Conservation (phyloP, 139 green algal species). For the Tetradesmus lagerheimii region DNA sequence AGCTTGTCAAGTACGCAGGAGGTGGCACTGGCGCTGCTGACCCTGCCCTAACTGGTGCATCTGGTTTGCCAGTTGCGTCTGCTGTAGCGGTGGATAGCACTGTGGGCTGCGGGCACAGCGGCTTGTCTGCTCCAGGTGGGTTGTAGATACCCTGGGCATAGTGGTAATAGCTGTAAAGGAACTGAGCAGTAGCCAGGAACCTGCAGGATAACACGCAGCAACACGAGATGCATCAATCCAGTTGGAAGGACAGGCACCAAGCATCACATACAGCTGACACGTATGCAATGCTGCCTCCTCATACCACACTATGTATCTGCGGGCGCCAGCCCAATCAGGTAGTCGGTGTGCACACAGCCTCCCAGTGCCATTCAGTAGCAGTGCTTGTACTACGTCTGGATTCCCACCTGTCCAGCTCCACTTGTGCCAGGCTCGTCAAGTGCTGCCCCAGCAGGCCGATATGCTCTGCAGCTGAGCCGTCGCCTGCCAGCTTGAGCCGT, state of each 20-base stretch:
- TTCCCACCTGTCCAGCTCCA: slow-evolving; percentile 51
- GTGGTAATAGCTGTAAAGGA: slow-evolving; percentile 28
- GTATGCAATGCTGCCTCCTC: no score
- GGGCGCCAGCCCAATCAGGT: no score
- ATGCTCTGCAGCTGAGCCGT: slow-evolving; percentile 39
- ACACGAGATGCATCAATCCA: not conserved
- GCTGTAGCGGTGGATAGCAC: not conserved
- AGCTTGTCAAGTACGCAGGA: not conserved
- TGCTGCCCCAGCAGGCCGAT: slow-evolving; percentile 23
- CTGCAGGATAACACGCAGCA: not conserved
- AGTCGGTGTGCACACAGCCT: not conserved
- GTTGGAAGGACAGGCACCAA: no score
- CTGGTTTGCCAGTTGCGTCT: not conserved
- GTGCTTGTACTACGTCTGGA: no score
- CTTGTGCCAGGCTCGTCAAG: slow-evolving; percentile 17
- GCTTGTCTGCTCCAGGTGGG: slow-evolving; percentile 14
- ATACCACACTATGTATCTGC: no score
- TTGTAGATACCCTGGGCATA: slow-evolving; percentile 13
- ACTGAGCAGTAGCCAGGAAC: slow-evolving; percentile 34
- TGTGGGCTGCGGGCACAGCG: not conserved
- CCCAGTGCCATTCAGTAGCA: no score
- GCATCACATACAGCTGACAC: no score
- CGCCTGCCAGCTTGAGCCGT: slow-evolving; percentile 51
- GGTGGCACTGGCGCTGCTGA: not conserved
- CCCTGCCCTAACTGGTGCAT: not conserved